phyloP scores from a whole-genome alignment of 2,329 filamentous ascomycete species.

The Malbranchea cinnamomea region DNA sequence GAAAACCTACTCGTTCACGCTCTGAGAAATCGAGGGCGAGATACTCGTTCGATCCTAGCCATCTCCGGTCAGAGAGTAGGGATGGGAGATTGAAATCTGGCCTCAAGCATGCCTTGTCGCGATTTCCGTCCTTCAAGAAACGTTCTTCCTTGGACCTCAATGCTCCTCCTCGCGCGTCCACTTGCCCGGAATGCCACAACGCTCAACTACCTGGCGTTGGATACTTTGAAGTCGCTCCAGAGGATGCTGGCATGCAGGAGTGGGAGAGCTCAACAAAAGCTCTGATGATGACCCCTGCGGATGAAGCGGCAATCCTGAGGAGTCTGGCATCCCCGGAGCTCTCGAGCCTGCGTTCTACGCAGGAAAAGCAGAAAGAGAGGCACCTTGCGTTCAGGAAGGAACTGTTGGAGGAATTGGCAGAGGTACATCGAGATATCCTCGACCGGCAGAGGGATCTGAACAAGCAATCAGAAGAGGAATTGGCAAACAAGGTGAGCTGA shows the following conservation, averaged over 20 bases:
- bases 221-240: background rate
- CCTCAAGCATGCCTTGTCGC: slow-evolving; percentile 8
- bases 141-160: slow-evolving; percentile 2
- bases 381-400: slow-evolving; percentile 18
- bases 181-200: background rate
- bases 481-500: slow-evolving; percentile 23
- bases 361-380: slow-evolving; percentile 7
- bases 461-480: slow-evolving; percentile 19
- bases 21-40: slow-evolving; percentile 6
- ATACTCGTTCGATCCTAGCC: slow-evolving; percentile 15
- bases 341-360: slow-evolving; percentile 5
- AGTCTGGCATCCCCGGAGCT: slow-evolving; percentile 19
- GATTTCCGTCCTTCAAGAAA: slow-evolving; percentile 7
- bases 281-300: slow-evolving; percentile 8
- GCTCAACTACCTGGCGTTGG: background rate
- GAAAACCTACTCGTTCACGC: slow-evolving; percentile 13
- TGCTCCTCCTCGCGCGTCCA: background rate
- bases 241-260: background rate
- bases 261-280: slow-evolving; percentile 1
- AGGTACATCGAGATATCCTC: slow-evolving; percentile 17
- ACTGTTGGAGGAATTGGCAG: slow-evolving; percentile 16
- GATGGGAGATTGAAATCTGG: slow-evolving; percentile 7
- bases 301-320: slow-evolving; percentile 20
- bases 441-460: slow-evolving; percentile 18
- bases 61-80: too few species aligned